phyloP scores from a whole-genome alignment of 805 yeast species.

The Maudiozyma pseudohumilis region DNA sequence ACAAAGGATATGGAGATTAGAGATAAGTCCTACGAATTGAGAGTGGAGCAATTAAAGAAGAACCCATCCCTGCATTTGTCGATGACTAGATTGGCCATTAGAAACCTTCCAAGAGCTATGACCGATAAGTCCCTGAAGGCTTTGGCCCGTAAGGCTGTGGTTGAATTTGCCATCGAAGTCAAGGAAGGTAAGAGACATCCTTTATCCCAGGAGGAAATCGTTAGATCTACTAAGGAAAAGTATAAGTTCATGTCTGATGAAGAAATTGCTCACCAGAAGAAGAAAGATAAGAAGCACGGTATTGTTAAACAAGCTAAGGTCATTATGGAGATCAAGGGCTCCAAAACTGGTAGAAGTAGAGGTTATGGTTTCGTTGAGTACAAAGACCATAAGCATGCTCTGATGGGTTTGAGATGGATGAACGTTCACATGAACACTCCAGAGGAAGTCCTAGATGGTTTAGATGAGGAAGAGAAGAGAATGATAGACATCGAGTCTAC shows the following conservation, averaged over 20 bases:
- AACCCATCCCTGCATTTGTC: slow-evolving; percentile 89
- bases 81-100: slow-evolving; percentile 87
- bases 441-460: slow-evolving; percentile 63
- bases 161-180: slow-evolving; percentile 86
- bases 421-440: slow-evolving; percentile 80
- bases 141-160: slow-evolving; percentile 88
- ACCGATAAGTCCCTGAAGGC: slow-evolving; percentile 81
- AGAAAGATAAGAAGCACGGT: slow-evolving; percentile 69
- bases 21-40: slow-evolving; percentile 73
- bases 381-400: slow-evolving; percentile 83
- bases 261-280: slow-evolving; percentile 32
- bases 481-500: slow-evolving; percentile 43
- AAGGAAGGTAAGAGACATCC: slow-evolving; percentile 67
- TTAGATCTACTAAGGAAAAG: slow-evolving; percentile 67
- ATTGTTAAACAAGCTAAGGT: slow-evolving; percentile 90
- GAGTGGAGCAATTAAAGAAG: slow-evolving; percentile 83
- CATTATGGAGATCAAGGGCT: slow-evolving; percentile 82
- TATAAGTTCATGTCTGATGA: slow-evolving; percentile 32
- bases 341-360: slow-evolving; percentile 80
- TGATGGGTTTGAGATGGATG: slow-evolving; percentile 95
- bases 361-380: slow-evolving; percentile 95
- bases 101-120: slow-evolving; percentile 91
- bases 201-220: slow-evolving; percentile 77
- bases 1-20: slow-evolving; percentile 74
- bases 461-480: slow-evolving; percentile 57